Evolutionary conservation across 352 stramenopile species (phyloP), one percentile per base, ranked within the genome.

Genomic region (Plasmopara viticola): DNA sequence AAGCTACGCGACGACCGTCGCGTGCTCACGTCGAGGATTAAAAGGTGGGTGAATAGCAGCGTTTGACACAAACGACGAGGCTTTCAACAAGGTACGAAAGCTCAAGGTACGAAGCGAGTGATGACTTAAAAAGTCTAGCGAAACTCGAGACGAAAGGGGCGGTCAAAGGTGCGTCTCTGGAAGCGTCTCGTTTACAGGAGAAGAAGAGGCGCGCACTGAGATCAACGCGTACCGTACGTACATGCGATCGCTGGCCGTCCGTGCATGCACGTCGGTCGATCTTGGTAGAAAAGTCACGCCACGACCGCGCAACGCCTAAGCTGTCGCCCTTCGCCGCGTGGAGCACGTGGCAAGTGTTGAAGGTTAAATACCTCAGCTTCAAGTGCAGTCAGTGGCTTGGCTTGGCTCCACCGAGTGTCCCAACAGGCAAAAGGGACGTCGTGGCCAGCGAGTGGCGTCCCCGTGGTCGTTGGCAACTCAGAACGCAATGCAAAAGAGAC

Each of bases 231-330:
- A 31, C 34, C 12, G 41, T 35, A n/a, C 15, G 15, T 13, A 25
- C 20, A 25, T 25, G 20, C 20, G 20, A 25, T 48, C 52, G 48
- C 30, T n/a, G n/a, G n/a, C n/a, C n/a, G n/a, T n/a, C n/a, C n/a
- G n/a, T 28, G 44, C 50, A 50, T 61, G 61, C 44, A 60, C 48
- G 31, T 35, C 20, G 20, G 18, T 58, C 44, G 51, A 70, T 66
- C 61, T 64, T 44, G 12, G 29, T 48, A 53, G 58, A 64, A 41
- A 66, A 61, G 51, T 28, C 58, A 44, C 44, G 47, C 43, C 60
- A 51, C 60, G 56, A 68, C 60, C 58, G 56, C 60, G 65, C 60
- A 42, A 68, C 60, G 48, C 47, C 41, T 44, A 50, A 20, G 39
- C 43, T 38, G 59, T 60, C 59, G 20, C 56, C 53, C 56, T 62